Percentiles rank a stretch among this genome's conserved stretches.
Evolutionary conservation across 2,329 filamentous ascomycete species (phyloP).

Genomic region (Xylaria sp.): DNA sequence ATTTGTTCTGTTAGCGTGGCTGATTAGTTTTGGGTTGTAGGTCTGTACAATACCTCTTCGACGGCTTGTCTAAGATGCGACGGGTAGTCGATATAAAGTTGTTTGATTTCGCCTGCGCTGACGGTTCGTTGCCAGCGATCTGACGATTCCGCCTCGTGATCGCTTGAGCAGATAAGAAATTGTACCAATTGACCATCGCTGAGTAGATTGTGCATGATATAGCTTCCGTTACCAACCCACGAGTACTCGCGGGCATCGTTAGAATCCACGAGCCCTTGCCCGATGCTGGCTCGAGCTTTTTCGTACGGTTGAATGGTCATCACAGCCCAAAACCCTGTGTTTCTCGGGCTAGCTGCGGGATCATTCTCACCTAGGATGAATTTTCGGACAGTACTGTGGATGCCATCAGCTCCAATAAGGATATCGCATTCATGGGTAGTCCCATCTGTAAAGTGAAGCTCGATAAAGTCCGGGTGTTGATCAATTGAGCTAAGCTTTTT

Average conservation of each 20-base stretch:
- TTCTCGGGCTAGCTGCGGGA: conserved; percentile 28
- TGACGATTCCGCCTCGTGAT: conserved; percentile 14
- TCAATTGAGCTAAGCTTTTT: conserved; percentile 26
- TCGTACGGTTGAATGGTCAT: conserved; percentile 32
- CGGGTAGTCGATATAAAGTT: conserved; percentile 30
- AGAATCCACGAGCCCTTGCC: conserved; percentile 20
- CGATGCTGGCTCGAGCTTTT: conserved; percentile 29
- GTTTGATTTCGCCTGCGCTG: conserved; percentile 28
- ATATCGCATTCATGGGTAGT: conserved; percentile 41
- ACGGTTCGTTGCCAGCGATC: conserved; percentile 31
- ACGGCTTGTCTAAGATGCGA: conserved; percentile 30
- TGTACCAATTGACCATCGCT: conserved; percentile 31
- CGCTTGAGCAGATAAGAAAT: conserved; percentile 27
- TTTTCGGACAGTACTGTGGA: conserved; percentile 46
- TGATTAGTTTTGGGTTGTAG: background rate
- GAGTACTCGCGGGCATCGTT: conserved; percentile 34
- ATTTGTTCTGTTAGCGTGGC: background rate
- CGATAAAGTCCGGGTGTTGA: conserved; percentile 6
- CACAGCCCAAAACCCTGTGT: conserved; percentile 31
- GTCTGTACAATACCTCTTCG: conserved; percentile 29
- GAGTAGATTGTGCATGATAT: conserved; percentile 29
- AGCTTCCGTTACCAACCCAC: conserved; percentile 29
- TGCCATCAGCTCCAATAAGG: conserved; percentile 48
- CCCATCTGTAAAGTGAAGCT: conserved; percentile 31
- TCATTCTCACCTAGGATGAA: conserved; percentile 41